phyloP scores from a whole-genome alignment of 495 filamentous ascomycete genomes.

The Xylaria flabelliformis region DNA sequence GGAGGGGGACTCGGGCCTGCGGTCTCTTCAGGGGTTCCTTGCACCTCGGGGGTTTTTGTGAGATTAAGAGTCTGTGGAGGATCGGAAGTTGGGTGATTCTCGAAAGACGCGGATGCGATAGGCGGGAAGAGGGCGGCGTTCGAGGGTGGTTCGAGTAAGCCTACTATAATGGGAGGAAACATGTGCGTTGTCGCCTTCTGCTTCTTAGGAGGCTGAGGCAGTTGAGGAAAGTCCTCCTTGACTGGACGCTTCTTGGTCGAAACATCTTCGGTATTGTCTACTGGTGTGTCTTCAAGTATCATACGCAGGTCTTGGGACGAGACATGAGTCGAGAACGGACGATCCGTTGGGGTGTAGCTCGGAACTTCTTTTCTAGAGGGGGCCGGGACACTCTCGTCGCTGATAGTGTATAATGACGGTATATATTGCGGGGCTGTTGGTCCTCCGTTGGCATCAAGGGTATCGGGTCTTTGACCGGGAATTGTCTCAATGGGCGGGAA shows the following conservation, averaged over 20 bases:
- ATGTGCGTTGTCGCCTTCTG: slow-evolving; percentile 58
- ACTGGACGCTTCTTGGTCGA: slow-evolving; percentile 56
- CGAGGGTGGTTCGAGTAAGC: slow-evolving; percentile 77
- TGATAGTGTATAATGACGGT: slow-evolving; percentile 43
- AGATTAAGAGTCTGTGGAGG: slow-evolving; percentile 46
- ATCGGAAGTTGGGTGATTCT: slow-evolving; percentile 44
- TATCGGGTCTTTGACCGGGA: slow-evolving; percentile 46
- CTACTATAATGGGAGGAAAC: slow-evolving; percentile 69
- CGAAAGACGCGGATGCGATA: slow-evolving; percentile 55
- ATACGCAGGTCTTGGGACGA: slow-evolving; percentile 54
- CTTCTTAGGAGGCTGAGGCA: slow-evolving; percentile 64
- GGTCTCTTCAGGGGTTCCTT: slow-evolving; percentile 39
- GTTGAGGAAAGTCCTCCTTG: slow-evolving; percentile 62
- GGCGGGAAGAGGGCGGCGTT: slow-evolving; percentile 75
- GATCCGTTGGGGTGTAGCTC: slow-evolving; percentile 31
- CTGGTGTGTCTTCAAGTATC: slow-evolving; percentile 50
- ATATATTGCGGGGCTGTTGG: slow-evolving; percentile 43
- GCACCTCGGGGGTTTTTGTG: slow-evolving; percentile 40
- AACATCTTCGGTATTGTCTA: slow-evolving; percentile 40
- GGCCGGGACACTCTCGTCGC: slow-evolving; percentile 34
- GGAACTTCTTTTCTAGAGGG: slow-evolving; percentile 30
- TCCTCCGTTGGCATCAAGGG: slow-evolving; percentile 34
- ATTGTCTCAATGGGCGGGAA: slow-evolving; percentile 53
- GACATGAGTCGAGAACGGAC: slow-evolving; percentile 37
- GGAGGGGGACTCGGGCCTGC: slow-evolving; percentile 35